Base-by-base conservation (phyloP, 2,329 filamentous ascomycete species). In the Trichophyton rubrum region DNA sequence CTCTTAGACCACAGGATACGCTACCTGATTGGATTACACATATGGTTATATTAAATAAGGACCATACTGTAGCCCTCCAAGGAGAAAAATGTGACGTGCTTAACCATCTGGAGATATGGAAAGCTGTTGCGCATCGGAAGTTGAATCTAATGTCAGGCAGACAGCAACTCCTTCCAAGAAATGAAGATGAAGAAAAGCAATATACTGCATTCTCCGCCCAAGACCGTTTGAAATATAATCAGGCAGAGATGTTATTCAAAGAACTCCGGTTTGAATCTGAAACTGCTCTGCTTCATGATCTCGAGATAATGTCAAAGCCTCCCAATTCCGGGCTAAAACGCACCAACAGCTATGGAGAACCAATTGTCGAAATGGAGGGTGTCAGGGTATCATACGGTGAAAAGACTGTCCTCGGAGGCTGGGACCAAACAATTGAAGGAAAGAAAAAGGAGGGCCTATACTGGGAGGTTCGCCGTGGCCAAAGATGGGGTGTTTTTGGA, bases 11-110 rank as follows among this genome's bases (percentile, higher is more conserved):
- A 2, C 92, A 96, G 71, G 93, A 99, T 71, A 82, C 84, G 0
- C 77, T 97, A 41, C 93, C 93, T 0, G 83, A 87, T 0, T 99
- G 93, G 93, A 86, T 96, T 61, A 96, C 88, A 1, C 88, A 96
- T 73, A 64, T 96, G 20, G 76, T 91, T 0, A 85, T 89, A 66
- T 75, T 96, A 9, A 82, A 85, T 45, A 81, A 83, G 3, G 80
- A 86, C 65, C 84, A 86, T 60, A 80, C 84, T 64, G 74, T 95
- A 13, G 79, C 81, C 0, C 77, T 80, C 1, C 82, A 87, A 71
- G 90, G 89, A 0, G 72, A 79, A 0, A 89, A 86, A 66, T 75
- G 82, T 0, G 74, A 79, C 0, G 85, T 95, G 0, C 71, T 89
- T 3, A 59, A 62, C 20, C 62, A 61, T 1, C 64, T 74, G 33